phyloP scores from a whole-genome alignment of 257 asterid species.

The Salvia rosmarinus region DNA sequence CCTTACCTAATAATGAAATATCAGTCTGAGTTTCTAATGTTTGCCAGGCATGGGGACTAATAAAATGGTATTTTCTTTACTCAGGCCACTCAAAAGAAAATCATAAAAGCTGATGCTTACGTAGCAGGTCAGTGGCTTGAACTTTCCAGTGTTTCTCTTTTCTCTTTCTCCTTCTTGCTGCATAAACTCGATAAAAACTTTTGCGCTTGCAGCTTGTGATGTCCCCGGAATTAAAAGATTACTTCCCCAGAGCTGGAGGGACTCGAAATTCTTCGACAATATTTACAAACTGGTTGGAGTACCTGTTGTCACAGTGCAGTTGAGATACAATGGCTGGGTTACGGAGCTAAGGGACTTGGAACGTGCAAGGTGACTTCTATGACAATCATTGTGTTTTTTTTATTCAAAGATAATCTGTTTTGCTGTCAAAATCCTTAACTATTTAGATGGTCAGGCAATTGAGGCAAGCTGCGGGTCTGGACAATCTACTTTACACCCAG shows the following conservation, averaged over 20 bases:
- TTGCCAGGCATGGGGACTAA: slow-evolving; percentile 35
- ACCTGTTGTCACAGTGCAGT: slow-evolving; percentile 97
- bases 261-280: slow-evolving; percentile 80
- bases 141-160: slow-evolving; percentile 11
- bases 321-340: slow-evolving; percentile 97
- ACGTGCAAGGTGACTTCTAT: slow-evolving; percentile 63
- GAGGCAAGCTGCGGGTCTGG: slow-evolving; percentile 80
- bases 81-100: slow-evolving; percentile 95
- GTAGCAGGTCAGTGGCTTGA: slow-evolving; percentile 77
- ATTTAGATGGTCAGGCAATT: slow-evolving; percentile 64
- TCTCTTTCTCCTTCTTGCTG: slow-evolving; percentile 30
- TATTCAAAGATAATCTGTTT: slow-evolving; percentile 15
- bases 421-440: slow-evolving; percentile 26
- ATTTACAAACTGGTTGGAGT: slow-evolving; percentile 92
- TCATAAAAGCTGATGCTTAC: slow-evolving; percentile 89
- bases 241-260: slow-evolving; percentile 87
- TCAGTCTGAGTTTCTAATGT: slow-evolving; percentile 9
- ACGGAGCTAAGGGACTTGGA: slow-evolving; percentile 93
- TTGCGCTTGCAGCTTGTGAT: slow-evolving; percentile 80
- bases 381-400: too few relatives aligned
- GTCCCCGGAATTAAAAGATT: slow-evolving; percentile 95
- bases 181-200: slow-evolving; percentile 26
- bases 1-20: slow-evolving; percentile 7
- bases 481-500: slow-evolving; percentile 96
- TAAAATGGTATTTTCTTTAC: slow-evolving; percentile 26